phyloP scores from a whole-genome alignment of 306 rosid species.

The Cucurbita maxima region DNA sequence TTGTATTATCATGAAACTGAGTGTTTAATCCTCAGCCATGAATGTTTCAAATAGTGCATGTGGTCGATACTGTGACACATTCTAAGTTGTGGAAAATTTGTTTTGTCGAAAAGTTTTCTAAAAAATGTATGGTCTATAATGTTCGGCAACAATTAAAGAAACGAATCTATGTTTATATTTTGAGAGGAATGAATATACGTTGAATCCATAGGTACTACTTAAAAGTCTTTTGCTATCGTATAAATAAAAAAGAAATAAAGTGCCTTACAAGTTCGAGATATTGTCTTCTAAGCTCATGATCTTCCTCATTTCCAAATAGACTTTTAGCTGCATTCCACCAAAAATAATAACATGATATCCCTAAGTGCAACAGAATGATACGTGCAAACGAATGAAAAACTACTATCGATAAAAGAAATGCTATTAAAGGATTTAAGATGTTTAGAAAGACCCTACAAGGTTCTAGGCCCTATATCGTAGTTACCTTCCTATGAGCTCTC shows the following conservation, averaged over 20 bases:
- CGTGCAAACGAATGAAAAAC: neutral
- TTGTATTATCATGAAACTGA: neutral
- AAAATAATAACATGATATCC: neutral
- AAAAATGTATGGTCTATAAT: neutral
- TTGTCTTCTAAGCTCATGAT: neutral
- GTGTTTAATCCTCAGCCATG: constrained; percentile 3
- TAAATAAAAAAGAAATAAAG: neutral
- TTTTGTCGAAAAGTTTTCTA: neutral
- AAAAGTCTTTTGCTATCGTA: neutral
- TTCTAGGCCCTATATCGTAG: too few relatives aligned
- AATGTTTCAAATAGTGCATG: neutral
- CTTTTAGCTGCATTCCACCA: neutral
- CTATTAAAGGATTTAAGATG: neutral
- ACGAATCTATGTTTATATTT: neutral
- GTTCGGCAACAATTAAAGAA: neutral
- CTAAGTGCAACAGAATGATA: neutral
- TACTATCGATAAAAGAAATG: neutral
- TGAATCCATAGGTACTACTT: too few relatives aligned
- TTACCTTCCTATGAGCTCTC: too few relatives aligned
- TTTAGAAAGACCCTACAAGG: too few relatives aligned
- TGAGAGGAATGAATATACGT: neutral
- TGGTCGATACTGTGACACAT: neutral
- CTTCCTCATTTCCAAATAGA: neutral
- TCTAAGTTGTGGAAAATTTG: neutral
- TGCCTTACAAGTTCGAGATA: neutral